Evolutionary conservation across 2,329 filamentous ascomycete species (phyloP), one percentile per base, ranked within the genome.

Genomic region (Penicillium sp.): DNA sequence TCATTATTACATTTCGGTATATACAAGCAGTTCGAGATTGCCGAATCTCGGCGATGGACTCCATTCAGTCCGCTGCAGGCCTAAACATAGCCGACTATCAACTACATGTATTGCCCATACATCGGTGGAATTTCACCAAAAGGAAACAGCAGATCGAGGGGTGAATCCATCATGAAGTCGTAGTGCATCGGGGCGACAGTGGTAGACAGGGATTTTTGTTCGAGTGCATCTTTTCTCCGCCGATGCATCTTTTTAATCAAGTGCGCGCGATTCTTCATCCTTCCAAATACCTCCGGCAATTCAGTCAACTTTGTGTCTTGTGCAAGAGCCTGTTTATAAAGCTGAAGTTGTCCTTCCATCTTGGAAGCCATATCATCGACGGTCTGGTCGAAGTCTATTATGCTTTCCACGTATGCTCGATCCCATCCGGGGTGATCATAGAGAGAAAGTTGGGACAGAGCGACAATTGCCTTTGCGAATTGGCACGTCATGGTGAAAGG

Each of bases 401-500:
- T 64, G 13, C 37, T 60, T 15, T 54, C 60, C 1, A 62, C 65
- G 45, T 70, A 68, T 3, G 57, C 51, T 8, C 58, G 62, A 49
- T 73, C 67, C 70, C 71, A 72, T 21, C 59, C 63, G 12, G 54
- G 48, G 9, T 52, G 48, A 7, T 68, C 62, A 10, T 66, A 68
- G 1, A 73, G 61, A 6, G 58, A 58, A 10, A 73, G 53, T 7
- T 65, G 66, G 9, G 70, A 73, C 0, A 70, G 49, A 3, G 66
- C 53, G 35, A 69, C 61, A 12, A 68, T 52, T 12, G 76, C 78
- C 52, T 83, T 81, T 4, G 83, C 76, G 0, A 84, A 69, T 53
- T 84, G 79, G 0, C 77, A 69, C 35, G 75, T 79, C 0, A 77
- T 65, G 0, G 78, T 71, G 9, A 83, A 77, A 0, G 83, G 80